Evolutionary conservation across 805 yeast genomes (phyloP).

Genomic region (Ogataea nakhonphanomensis): DNA sequence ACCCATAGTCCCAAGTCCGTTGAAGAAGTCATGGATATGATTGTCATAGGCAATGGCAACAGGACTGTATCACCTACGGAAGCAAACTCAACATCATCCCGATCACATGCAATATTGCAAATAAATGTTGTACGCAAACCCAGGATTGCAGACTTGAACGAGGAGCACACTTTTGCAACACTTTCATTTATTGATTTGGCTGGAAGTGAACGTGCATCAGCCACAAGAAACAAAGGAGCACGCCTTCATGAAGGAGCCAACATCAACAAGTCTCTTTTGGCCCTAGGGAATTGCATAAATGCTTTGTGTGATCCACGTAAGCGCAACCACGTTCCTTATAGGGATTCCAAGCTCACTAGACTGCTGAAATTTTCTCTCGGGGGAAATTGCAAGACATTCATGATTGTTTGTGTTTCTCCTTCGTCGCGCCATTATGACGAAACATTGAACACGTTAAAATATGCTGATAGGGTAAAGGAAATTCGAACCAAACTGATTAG

Average conservation of each 20-base stretch:
- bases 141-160: slow-evolving; percentile 58
- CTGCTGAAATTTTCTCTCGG: slow-evolving; percentile 85
- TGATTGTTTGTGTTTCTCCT: slow-evolving; percentile 94
- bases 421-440: slow-evolving; percentile 87
- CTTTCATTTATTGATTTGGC: slow-evolving; percentile 88
- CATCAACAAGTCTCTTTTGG: slow-evolving; percentile 82
- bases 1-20: slow-evolving; percentile 58
- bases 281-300: slow-evolving; percentile 91
- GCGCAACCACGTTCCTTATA: slow-evolving; percentile 76
- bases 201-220: slow-evolving; percentile 92
- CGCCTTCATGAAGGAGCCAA: slow-evolving; percentile 89
- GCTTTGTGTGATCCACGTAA: slow-evolving; percentile 76
- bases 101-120: slow-evolving; percentile 93
- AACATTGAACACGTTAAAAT: slow-evolving; percentile 84
- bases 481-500: slow-evolving; percentile 77
- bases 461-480: slow-evolving; percentile 88
- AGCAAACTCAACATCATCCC: slow-evolving; percentile 85
- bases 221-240: slow-evolving; percentile 80
- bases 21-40: slow-evolving; percentile 75
- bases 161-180: slow-evolving; percentile 73
- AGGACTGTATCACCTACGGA: slow-evolving; percentile 85
- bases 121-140: slow-evolving; percentile 61
- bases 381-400: slow-evolving; percentile 91
- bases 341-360: slow-evolving; percentile 88
- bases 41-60: slow-evolving; percentile 65